These are phyloP conservation scores for Hypoxylon sp. DNA, from an alignment of 2,329 filamentous ascomycete genomes.

Conservation along the genomic window DNA sequence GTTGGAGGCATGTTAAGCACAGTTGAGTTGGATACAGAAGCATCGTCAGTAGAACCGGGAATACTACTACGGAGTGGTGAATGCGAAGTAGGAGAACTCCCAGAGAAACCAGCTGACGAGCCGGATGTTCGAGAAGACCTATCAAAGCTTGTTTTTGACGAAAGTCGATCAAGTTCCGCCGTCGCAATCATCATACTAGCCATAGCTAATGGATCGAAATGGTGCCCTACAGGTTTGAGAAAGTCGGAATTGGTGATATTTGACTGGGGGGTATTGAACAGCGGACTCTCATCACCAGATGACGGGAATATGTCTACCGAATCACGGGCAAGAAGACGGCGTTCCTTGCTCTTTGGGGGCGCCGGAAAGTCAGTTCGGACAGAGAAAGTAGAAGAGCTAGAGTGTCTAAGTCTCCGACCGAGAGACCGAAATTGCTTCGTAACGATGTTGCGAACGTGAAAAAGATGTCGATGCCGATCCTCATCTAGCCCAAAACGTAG, in stretches of 20 bases:
- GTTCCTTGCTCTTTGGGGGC: constrained; percentile 38
- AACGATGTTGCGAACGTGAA: constrained; percentile 31
- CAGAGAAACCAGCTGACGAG: constrained; percentile 21
- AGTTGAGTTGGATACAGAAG: constrained; percentile 12
- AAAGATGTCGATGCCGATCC: constrained; percentile 30
- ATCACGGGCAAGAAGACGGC: constrained; percentile 42
- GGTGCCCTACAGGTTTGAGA: constrained; percentile 9
- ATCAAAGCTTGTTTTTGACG: constrained; percentile 22
- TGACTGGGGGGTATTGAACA: constrained; percentile 45
- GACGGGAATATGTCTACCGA: constrained; percentile 43
- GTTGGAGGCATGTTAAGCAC: constrained; percentile 11
- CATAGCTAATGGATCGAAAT: constrained; percentile 38
- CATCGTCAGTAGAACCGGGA: constrained; percentile 20
- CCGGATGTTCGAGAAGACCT: constrained; percentile 19
- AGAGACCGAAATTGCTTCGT: constrained; percentile 38
- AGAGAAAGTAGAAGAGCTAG: constrained; percentile 41
- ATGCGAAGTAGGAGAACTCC: constrained; percentile 17
- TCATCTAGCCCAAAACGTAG: constrained; percentile 33
- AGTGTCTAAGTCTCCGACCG: constrained; percentile 34
- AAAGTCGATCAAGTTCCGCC: constrained; percentile 43
- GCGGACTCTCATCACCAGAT: constrained; percentile 42
- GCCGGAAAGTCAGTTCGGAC: constrained; percentile 42
- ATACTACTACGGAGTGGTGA: constrained; percentile 16
- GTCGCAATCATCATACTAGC: constrained; percentile 41
- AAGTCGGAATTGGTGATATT: constrained; percentile 19